Evolutionary conservation across 148 eudicot species (phyloP).

Genomic region (Chenopodium album): DNA sequence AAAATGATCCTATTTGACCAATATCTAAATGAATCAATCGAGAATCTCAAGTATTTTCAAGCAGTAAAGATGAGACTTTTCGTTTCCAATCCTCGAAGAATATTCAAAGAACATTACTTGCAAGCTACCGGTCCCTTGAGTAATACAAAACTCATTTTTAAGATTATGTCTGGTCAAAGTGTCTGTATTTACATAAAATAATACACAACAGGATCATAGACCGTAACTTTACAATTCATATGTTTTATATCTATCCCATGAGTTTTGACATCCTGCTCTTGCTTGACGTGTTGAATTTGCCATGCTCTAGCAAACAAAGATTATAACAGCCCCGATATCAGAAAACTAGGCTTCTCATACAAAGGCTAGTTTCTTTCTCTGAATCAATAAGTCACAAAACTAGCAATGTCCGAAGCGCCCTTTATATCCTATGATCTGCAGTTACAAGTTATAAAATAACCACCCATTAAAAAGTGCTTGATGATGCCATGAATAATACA

Average conservation of each 20-base stretch:
- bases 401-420: not conserved
- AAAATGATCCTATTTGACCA: not conserved
- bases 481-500: not conserved
- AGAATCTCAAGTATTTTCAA: not conserved
- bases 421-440: slow-evolving; percentile 1
- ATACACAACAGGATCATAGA: not conserved
- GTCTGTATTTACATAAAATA: not conserved
- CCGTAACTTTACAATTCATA: slow-evolving; percentile 3
- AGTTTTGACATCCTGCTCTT: not conserved
- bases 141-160: not conserved
- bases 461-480: not conserved
- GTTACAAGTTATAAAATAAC: slow-evolving; percentile 1
- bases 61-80: not conserved
- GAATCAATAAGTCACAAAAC: not conserved
- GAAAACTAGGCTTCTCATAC: not conserved
- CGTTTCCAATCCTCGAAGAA: not conserved
- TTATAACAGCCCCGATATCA: not conserved
- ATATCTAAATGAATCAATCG: not conserved
- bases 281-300: slow-evolving; percentile 9
- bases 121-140: not conserved
- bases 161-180: not conserved
- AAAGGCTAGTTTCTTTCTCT: not conserved
- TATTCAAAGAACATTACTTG: not conserved
- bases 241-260: not conserved
- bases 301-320: not conserved